Base-by-base conservation (phyloP, 192 early-diverging fungal genomes). In the Coemansia sp. region DNA sequence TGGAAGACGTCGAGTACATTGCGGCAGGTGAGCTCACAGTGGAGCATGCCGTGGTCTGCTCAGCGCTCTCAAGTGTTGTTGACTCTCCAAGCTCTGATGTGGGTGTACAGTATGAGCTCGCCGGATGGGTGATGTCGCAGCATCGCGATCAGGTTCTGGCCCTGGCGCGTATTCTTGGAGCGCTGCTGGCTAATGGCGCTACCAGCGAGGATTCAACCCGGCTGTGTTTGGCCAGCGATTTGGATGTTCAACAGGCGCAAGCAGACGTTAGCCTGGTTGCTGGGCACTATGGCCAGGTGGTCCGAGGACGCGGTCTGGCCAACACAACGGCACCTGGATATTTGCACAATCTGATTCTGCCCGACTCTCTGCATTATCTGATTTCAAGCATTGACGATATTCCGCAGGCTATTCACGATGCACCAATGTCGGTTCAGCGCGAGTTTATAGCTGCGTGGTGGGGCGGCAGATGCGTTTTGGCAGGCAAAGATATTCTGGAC, bases 381-480 rank as follows among this genome's bases (percentile, higher is more conserved):
- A 7, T 35, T 35, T 11, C 12, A 9, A 5, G 5, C 7, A 50
- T 37, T 9, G 15, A 25, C 24, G 41, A 12, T 15, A 55, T 51
- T 1, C 61, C 58, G 2, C 27, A 12, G 5, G 37, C 9, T 7
- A 56, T 79, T 29, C 22, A 25, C 3, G 21, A 48, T 21, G 76
- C 76, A 1, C 76, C 76, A 1, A 35, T 12, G 11, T 73, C 76
- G 2, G 81, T 83, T 39, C 72, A 69, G 66, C 75, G 81, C 56
- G 81, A 83, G 61, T 83, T 69, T 25, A 53, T 83, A 14, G 81
- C 81, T 1, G 75, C 81, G 1, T 83, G 81, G 81, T 78, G 72
- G 72, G 81, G 81, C 51, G 29, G 68, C 37, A 43, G 37, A 25
- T 11, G 49, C 48, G 12, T n/a, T n/a, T 47, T 53, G 12, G 12